phyloP scores from a whole-genome alignment of 2,329 filamentous ascomycete species.

The Diaporthe humulicola region DNA sequence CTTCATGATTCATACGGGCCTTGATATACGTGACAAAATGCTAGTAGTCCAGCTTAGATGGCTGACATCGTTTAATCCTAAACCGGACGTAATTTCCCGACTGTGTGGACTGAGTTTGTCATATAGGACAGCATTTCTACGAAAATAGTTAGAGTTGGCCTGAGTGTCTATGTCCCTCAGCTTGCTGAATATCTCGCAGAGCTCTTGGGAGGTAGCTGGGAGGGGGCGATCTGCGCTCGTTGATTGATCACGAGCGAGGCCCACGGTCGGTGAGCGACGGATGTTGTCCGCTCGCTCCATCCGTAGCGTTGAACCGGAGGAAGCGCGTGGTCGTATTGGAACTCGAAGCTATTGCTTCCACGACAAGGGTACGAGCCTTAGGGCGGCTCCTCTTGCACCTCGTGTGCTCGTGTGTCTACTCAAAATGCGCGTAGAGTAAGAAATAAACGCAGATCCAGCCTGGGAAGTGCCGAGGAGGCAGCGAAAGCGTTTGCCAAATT shows the following conservation, averaged over 20 bases:
- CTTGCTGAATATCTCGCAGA: background rate
- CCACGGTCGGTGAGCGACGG: conserved; percentile 23
- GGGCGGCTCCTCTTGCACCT: background rate
- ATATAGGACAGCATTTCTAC: background rate
- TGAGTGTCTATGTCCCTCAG: background rate
- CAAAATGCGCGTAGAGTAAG: background rate
- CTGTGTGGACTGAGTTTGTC: background rate
- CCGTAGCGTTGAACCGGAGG: conserved; percentile 4
- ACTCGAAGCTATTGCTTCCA: background rate
- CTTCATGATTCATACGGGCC: background rate
- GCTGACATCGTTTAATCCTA: no score
- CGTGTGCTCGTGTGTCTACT: background rate
- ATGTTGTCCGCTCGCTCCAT: conserved; percentile 17
- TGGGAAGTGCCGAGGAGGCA: background rate
- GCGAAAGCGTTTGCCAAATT: background rate
- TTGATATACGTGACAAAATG: background rate
- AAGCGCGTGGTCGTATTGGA: conserved; percentile 19
- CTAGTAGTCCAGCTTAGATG: background rate
- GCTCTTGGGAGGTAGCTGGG: background rate
- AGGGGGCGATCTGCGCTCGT: conserved; percentile 1
- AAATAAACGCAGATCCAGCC: background rate
- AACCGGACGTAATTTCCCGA: background rate
- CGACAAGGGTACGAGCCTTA: background rate
- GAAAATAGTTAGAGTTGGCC: background rate
- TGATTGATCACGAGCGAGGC: background rate